Evolutionary conservation across 2,329 filamentous ascomycete genomes (phyloP).

Genomic region (Colletotrichum aenigma): DNA sequence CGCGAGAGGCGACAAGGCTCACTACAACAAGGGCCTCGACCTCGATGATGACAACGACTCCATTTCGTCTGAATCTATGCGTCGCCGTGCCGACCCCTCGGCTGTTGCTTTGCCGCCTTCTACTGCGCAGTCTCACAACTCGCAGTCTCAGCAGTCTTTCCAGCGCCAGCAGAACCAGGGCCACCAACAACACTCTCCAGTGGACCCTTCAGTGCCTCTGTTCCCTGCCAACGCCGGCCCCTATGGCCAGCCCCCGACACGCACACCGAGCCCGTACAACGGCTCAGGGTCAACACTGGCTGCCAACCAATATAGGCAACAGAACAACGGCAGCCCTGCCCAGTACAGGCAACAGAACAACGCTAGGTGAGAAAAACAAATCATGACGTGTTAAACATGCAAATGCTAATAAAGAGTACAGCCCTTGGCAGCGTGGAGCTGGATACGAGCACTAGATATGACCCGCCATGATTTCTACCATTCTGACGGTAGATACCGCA

Average conservation of each 20-base stretch:
- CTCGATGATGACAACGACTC: conserved; percentile 48
- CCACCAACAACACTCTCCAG: conserved; percentile 39
- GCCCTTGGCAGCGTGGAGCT: conserved; percentile 50
- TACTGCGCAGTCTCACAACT: conserved; percentile 13
- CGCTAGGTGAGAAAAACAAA: conserved; percentile 34
- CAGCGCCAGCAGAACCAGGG: conserved; percentile 24
- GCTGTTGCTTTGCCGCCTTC: conserved; percentile 29
- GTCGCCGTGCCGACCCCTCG: conserved; percentile 34
- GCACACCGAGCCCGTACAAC: conserved; percentile 39
- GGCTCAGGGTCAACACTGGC: conserved; percentile 33
- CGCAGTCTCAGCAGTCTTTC: conserved; percentile 26
- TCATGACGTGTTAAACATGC: not conserved
- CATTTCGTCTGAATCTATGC: conserved; percentile 41
- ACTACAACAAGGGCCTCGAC: conserved; percentile 42
- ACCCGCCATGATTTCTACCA: not conserved
- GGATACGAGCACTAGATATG: conserved; percentile 41
- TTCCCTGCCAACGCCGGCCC: conserved; percentile 39
- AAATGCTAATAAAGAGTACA: conserved; percentile 26
- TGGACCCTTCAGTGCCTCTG: conserved; percentile 47
- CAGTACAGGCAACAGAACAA: conserved; percentile 41
- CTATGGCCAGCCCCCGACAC: conserved; percentile 29
- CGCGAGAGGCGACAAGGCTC: conserved; percentile 75
- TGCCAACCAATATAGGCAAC: conserved; percentile 29
- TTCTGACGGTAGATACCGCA: not conserved
- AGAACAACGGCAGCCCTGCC: conserved; percentile 36